Base-by-base conservation (phyloP, 75 land plant genomes). In the Cunninghamia lanceolata region DNA sequence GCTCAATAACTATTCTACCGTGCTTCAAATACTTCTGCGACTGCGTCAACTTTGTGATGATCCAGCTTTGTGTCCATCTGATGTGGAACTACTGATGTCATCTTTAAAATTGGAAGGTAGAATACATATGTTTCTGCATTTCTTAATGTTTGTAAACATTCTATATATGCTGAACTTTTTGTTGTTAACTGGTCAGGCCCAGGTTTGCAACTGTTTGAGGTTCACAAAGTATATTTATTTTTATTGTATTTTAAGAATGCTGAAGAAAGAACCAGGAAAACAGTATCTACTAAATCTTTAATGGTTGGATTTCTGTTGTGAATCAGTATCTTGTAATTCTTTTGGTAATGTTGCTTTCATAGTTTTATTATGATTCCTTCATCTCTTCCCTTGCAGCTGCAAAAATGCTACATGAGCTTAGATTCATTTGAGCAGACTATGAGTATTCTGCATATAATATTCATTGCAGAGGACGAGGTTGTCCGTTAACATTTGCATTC, bases 21-120 rank as follows among this genome's bases (percentile, higher is more conserved):
- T 97, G 1, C 93, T 97, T 85, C 93, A 93, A 63, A 94, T 97
- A 34, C 88, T 97, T 43, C 76, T 97, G 47, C 93, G 97, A 21
- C 94, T 97, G 63, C 93, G 97, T 0, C 99, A 97, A 83, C 88
- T 95, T 15, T 97, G 99, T 82, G 88, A 91, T 78, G 89, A 91
- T 81, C 82, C 93, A 32, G 88, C 90, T 14, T 79, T 97, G 83
- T 95, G 95, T 87, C 99, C 97, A 19, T 38, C 89, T 70, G 91
- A 94, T 81, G 50, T 90, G 14, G 91, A 85, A 75, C 77, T 89
- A 35, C 54, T 96, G 13, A n/a, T 91, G 40, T 86, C 91, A 79
- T 87, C 91, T 45, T 79, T 84, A 56, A 82, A 45, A 84, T 78
- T 91, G 70, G 91, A 90, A 94, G 96, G 96, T 96, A 90, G 25